Percentiles rank a stretch among this genome's conserved stretches.
phyloP scores from a whole-genome alignment of 2,329 filamentous ascomycete genomes.

The Aspergillus piperis region DNA sequence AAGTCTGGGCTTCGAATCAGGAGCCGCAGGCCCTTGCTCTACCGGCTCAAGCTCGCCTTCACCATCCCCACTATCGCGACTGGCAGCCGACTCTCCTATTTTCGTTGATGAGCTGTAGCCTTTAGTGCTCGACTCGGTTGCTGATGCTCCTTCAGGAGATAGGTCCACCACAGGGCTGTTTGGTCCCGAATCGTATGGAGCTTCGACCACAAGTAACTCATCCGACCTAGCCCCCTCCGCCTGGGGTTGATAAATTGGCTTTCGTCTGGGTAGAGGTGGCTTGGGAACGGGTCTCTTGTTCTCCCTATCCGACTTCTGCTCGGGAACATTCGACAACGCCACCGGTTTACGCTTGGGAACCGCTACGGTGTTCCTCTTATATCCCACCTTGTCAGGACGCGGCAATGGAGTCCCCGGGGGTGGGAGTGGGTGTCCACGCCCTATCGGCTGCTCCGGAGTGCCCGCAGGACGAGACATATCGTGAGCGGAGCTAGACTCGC shows the following conservation, averaged over 20 bases:
- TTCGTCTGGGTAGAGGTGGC: constrained; percentile 54
- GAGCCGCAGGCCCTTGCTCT: not conserved
- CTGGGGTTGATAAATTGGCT: constrained; percentile 34
- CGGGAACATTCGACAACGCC: constrained; percentile 45
- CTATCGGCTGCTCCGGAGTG: constrained; percentile 70
- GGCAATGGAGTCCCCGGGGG: constrained; percentile 80
- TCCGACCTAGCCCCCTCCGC: constrained; percentile 42
- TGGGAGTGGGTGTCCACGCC: constrained; percentile 77
- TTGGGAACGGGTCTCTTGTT: constrained; percentile 42
- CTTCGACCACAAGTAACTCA: constrained; percentile 66
- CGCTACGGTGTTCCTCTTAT: constrained; percentile 58
- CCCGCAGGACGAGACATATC: constrained; percentile 42
- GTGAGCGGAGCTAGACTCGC: constrained; percentile 42
- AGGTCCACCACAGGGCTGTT: constrained; percentile 36
- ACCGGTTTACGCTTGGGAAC: constrained; percentile 68
- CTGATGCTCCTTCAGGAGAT: constrained; percentile 15
- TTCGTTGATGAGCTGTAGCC: not conserved
- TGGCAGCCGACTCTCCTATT: not conserved
- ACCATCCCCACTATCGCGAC: not conserved
- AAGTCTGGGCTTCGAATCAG: not conserved
- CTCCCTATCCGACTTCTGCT: constrained; percentile 29
- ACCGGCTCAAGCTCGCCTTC: not conserved
- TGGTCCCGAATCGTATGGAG: constrained; percentile 62
- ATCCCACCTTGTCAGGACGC: constrained; percentile 59
- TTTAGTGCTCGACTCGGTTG: constrained; percentile 13